Conservation (phyloP, 257 asterid species). For the Nicotiana tabacum region DNA sequence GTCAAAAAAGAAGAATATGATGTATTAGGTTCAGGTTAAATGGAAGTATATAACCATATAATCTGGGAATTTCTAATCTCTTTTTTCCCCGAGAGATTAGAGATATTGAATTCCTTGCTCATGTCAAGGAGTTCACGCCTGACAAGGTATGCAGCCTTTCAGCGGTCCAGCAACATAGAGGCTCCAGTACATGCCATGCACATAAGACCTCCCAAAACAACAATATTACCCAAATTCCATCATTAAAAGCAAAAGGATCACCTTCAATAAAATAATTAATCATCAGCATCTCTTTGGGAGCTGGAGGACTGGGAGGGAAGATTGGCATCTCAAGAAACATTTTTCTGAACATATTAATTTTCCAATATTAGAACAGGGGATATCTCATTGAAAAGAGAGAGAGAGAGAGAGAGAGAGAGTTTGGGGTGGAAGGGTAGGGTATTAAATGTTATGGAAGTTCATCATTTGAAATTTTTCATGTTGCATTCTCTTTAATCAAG, state of each 20-base stretch:
- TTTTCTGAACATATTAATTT: not conserved
- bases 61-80: not conserved
- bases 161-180: too few species aligned
- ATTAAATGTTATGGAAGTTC: not conserved
- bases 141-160: not conserved
- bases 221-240: not conserved
- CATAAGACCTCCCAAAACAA: not conserved
- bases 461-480: not conserved
- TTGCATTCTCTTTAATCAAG: not conserved
- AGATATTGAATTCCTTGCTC: not conserved
- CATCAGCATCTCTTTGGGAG: not conserved
- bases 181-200: not conserved
- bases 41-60: not conserved
- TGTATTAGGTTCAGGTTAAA: too few species aligned
- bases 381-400: not conserved
- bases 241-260: not conserved
- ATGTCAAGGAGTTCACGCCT: too few species aligned
- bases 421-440: not conserved
- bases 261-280: not conserved
- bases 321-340: not conserved
- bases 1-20: not conserved
- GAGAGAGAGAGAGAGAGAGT: too few species aligned
- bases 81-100: not conserved
- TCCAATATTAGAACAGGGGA: not conserved
- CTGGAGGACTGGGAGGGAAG: not conserved